These are phyloP conservation scores for Rhodotorula sp. DNA, from an alignment of 1,284 basidiomycete species.

Conservation along the genomic window DNA sequence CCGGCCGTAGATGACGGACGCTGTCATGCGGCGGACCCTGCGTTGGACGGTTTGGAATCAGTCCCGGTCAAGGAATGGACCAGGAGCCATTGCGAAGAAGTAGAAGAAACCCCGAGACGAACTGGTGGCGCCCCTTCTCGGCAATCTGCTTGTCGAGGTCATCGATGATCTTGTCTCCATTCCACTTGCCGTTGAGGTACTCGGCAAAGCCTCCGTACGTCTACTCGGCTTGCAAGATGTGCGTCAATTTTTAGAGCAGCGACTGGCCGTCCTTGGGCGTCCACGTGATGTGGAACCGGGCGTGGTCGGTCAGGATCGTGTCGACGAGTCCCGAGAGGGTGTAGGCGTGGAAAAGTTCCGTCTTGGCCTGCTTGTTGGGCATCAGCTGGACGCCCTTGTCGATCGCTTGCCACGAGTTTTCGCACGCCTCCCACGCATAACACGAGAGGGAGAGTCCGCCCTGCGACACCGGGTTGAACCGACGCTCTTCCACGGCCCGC, in stretches of 20 bases:
- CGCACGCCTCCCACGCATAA: neutral
- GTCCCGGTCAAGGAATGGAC: neutral
- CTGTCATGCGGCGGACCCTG: neutral
- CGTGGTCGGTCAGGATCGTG: neutral
- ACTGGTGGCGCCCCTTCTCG: neutral
- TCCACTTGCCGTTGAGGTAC: neutral
- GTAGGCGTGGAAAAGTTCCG: neutral
- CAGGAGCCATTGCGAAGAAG: neutral
- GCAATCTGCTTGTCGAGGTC: conserved; percentile 3
- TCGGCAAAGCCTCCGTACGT: neutral
- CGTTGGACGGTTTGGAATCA: neutral
- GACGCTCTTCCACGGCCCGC: neutral
- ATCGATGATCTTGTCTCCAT: neutral
- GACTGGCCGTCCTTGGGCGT: neutral
- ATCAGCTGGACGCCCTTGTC: neutral
- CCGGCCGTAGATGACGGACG: neutral
- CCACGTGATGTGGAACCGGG: neutral
- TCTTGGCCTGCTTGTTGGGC: neutral
- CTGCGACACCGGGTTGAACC: neutral
- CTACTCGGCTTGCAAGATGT: neutral
- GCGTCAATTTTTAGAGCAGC: neutral
- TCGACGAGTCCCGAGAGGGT: neutral
- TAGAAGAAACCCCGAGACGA: too few species aligned
- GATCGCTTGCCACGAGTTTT: neutral
- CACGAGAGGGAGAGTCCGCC: neutral